Percentiles rank a stretch among this genome's conserved stretches.
phyloP scores from a whole-genome alignment of 306 rosid species.

The Rubus idaeus region DNA sequence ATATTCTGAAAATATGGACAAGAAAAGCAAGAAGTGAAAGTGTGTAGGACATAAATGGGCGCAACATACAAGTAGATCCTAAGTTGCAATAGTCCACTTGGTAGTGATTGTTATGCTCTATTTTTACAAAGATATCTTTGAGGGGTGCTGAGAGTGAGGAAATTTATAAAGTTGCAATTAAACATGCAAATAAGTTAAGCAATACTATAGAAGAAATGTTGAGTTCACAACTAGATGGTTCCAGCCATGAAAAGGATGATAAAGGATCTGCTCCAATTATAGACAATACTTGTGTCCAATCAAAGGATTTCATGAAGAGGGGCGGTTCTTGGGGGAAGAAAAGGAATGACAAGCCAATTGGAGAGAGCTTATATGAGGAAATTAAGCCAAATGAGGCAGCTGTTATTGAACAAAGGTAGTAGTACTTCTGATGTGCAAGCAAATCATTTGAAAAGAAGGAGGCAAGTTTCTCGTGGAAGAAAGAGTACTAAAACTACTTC shows the following conservation, averaged over 20 bases:
- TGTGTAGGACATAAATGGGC: background rate
- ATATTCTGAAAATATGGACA: background rate
- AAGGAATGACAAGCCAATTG: background rate
- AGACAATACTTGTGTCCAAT: background rate
- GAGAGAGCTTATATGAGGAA: background rate
- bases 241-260: background rate
- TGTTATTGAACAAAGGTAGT: no score
- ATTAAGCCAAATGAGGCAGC: no score
- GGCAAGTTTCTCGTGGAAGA: no score
- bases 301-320: background rate
- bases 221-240: background rate
- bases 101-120: background rate
- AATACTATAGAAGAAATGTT: background rate
- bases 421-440: no score
- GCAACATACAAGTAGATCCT: background rate
- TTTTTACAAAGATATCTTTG: background rate
- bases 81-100: background rate
- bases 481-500: no score
- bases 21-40: background rate
- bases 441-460: no score
- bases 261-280: background rate
- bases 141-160: constrained; percentile 1
- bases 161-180: background rate
- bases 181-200: background rate
- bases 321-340: background rate